These are phyloP conservation scores for Fusarium sp. DNA, from an alignment of 2,329 filamentous ascomycete genomes.

Conservation along the genomic window DNA sequence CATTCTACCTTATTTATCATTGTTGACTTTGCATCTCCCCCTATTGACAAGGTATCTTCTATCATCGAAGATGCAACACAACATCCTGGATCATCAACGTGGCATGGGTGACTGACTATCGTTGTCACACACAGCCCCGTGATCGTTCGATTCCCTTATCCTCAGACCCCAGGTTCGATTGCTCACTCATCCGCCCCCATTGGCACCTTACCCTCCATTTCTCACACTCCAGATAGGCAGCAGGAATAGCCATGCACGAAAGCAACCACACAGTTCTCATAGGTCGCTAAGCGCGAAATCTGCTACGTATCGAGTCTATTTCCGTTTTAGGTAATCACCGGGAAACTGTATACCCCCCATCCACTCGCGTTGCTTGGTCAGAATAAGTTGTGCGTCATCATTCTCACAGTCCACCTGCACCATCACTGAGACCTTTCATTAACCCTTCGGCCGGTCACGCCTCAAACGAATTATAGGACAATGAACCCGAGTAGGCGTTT, in stretches of 20 bases:
- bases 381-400: neutral
- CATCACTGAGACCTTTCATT: neutral
- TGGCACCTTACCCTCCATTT: conserved; percentile 15
- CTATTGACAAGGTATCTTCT: conserved; percentile 11
- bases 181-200: conserved; percentile 26
- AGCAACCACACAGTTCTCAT: conserved; percentile 22
- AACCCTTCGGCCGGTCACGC: neutral
- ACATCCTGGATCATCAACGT: conserved; percentile 4
- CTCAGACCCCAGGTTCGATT: conserved; percentile 10
- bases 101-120: conserved; percentile 19
- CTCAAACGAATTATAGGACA: neutral
- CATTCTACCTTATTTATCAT: neutral
- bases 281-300: conserved; percentile 17
- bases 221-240: conserved; percentile 9
- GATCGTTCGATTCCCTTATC: conserved; percentile 9
- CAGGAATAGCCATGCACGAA: conserved; percentile 23
- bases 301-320: conserved; percentile 1
- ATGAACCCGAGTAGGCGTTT: neutral
- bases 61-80: conserved; percentile 22
- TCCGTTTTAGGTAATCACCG: conserved; percentile 22
- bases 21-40: conserved; percentile 1
- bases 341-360: conserved; percentile 13
- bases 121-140: conserved; percentile 30
- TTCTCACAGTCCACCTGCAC: conserved; percentile 1
- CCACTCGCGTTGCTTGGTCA: neutral